Conservation (phyloP, 176 grass and related monocot genomes). For the Poa pratensis region DNA sequence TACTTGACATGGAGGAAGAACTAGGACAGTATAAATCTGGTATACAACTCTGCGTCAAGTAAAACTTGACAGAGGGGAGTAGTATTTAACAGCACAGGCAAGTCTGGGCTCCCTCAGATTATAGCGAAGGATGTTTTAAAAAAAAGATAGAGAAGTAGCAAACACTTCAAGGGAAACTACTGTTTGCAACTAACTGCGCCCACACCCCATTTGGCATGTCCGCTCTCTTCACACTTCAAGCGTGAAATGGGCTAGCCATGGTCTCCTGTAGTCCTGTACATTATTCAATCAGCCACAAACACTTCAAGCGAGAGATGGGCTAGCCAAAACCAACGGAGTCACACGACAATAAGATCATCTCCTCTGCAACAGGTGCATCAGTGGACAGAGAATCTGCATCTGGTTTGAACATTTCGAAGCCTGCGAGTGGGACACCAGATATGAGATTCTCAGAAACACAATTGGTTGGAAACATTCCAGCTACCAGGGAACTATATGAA, state of each 20-base stretch:
- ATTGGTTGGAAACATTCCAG: not conserved
- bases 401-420: slow-evolving; percentile 53
- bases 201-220: too few relatives aligned
- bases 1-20: too few relatives aligned
- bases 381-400: slow-evolving; percentile 71
- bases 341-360: not conserved
- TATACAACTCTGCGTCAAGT: too few relatives aligned
- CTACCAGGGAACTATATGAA: not conserved
- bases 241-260: not conserved
- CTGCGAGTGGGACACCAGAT: slow-evolving; percentile 14
- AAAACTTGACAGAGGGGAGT: not conserved
- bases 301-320: not conserved
- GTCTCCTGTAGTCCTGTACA: not conserved
- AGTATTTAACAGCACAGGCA: not conserved
- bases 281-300: too few relatives aligned
- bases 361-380: slow-evolving; percentile 70
- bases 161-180: too few relatives aligned
- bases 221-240: too few relatives aligned
- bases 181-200: too few relatives aligned
- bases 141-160: not conserved
- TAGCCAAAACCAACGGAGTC: not conserved
- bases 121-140: not conserved
- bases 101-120: not conserved
- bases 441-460: not conserved
- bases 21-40: too few relatives aligned